Evolutionary conservation across 148 eudicot species (phyloP).

Genomic region (Cornus florida): DNA sequence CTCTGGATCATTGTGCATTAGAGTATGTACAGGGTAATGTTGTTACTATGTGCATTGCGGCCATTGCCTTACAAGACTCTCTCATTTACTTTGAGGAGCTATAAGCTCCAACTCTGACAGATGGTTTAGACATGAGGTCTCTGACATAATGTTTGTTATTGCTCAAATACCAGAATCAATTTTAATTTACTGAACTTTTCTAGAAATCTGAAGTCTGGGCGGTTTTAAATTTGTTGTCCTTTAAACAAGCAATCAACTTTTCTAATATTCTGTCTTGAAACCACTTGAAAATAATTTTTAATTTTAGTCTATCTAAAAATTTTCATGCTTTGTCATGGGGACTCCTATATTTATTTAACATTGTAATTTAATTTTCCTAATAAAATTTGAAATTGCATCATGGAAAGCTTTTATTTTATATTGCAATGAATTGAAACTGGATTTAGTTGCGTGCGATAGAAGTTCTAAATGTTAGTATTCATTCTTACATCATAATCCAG

Average conservation of each 20-base stretch:
- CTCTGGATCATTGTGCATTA: background rate
- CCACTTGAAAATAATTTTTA: too few relatives aligned
- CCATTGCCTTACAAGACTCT: background rate
- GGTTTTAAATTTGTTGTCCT: too few relatives aligned
- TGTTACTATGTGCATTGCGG: background rate
- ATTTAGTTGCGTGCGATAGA: background rate
- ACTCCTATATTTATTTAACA: too few relatives aligned
- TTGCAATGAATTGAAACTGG: background rate
- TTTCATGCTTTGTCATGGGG: too few relatives aligned
- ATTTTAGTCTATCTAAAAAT: background rate
- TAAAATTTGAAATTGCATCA: background rate
- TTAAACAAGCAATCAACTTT: too few relatives aligned
- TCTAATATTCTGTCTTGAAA: background rate
- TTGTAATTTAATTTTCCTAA: too few relatives aligned
- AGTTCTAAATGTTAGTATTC: background rate
- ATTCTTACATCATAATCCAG: conserved; percentile 22
- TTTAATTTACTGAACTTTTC: too few relatives aligned
- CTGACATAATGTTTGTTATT: background rate
- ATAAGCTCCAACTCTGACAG: background rate
- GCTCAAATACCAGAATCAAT: background rate
- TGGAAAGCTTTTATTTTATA: background rate
- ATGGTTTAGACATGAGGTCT: background rate
- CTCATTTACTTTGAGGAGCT: background rate
- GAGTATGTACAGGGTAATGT: background rate
- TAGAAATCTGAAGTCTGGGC: too few relatives aligned